phyloP scores from a whole-genome alignment of 345 rosid species.

The Populus pruinosa region DNA sequence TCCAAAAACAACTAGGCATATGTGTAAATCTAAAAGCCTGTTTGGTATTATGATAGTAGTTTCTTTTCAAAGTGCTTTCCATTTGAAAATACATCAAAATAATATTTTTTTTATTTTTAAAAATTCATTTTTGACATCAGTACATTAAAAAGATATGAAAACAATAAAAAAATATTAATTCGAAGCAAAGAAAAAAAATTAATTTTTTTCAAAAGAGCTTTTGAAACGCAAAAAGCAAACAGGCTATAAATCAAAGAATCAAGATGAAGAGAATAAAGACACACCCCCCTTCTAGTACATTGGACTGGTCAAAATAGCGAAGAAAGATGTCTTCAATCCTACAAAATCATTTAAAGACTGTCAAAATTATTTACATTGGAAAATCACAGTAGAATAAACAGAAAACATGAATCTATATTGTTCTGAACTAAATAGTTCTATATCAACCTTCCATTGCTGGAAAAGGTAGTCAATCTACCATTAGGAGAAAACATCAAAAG shows the following conservation, averaged over 20 bases:
- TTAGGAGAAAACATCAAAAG: constrained; percentile 86
- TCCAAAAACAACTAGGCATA: neutral
- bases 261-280: neutral
- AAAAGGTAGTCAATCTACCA: neutral
- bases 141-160: too few relatives aligned
- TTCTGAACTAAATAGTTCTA: neutral
- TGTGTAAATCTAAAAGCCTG: neutral
- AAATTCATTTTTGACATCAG: too few relatives aligned
- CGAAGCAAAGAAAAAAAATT: too few relatives aligned
- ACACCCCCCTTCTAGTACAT: neutral
- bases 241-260: neutral
- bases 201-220: too few relatives aligned
- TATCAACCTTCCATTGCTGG: neutral
- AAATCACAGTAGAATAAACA: neutral
- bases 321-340: neutral
- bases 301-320: neutral
- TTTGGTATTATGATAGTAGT: too few relatives aligned
- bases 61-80: too few relatives aligned
- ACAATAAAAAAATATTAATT: too few relatives aligned
- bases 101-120: too few relatives aligned
- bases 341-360: neutral
- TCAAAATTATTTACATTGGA: neutral
- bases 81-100: too few relatives aligned
- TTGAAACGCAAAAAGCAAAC: too few relatives aligned
- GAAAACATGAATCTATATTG: neutral